Evolutionary conservation across 257 asterid species (phyloP), one percentile per base, ranked within the genome.

Genomic region (Dorcoceras hygrometricum): DNA sequence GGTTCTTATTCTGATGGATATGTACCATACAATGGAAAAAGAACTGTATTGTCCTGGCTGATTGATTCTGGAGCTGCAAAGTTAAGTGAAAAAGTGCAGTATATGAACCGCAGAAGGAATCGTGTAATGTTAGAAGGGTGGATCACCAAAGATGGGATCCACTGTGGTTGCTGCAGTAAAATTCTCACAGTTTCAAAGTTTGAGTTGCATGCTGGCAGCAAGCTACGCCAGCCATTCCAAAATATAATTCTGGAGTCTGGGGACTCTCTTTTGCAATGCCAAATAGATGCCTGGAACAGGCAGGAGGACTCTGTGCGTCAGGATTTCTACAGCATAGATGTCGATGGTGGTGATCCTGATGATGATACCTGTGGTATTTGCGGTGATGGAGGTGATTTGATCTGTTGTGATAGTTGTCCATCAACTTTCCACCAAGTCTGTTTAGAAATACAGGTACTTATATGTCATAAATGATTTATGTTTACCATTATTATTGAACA

Each of bases 121-220:
- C 79, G 83, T 59, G 95, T 82, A 22, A 84, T 87, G 91, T 79
- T 86, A 65, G 96, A 94, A 80, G 99, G 99, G 67, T 94, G 99
- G 99, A 74, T 94, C 58, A 90, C 99, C 6, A 82, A 94, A 64
- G 96, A 94, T 36, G 99, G 99, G 14, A 81, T 94, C 64, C 99
- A 94, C 63, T 94, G 99, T 68, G 96, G 99, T 61, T 94, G 99
- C 84, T 94, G 97, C 58, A 88, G 99, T 78, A 94, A 94, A 76
- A 94, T 94, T 62, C 89, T 94, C 25, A 76, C 99, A 6, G 89
- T 94, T 62, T 88, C 93, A 20, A 94, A 90, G 83, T 94, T 94
- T 68, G 99, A 94, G 89, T 79, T 94, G 73, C 99, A 94, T 87
- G 96, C 99, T 25, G 96, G 95, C 62, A 90, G 97, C 83, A 94